Conservation (phyloP, 2,329 filamentous ascomycete genomes). For the Fusarium sp. region DNA sequence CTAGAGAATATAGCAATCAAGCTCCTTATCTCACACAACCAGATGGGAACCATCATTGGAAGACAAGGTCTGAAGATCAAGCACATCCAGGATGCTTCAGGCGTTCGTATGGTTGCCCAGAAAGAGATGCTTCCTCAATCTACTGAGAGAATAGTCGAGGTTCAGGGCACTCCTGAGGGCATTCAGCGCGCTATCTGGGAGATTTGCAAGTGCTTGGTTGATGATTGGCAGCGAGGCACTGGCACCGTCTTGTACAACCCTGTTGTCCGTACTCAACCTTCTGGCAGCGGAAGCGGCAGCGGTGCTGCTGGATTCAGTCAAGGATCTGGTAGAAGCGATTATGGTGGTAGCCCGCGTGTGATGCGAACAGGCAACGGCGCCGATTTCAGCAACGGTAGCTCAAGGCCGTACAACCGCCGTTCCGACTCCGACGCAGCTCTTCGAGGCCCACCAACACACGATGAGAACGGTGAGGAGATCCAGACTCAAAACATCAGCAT, state of each 20-base stretch:
- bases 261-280: conserved; percentile 84
- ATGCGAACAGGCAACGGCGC: conserved; percentile 97
- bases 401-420: conserved; percentile 79
- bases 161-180: conserved; percentile 93
- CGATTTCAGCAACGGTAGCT: conserved; percentile 87
- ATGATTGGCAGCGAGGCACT: conserved; percentile 97
- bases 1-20: conserved; percentile 78
- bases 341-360: conserved; percentile 75
- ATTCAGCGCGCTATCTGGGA: conserved; percentile 98
- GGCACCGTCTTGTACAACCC: conserved; percentile 99
- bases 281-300: conserved; percentile 59
- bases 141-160: conserved; percentile 96
- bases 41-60: conserved; percentile 99
- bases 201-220: conserved; percentile 97
- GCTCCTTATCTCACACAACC: conserved; percentile 98
- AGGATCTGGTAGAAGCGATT: conserved; percentile 64
- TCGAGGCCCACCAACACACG: conserved; percentile 87
- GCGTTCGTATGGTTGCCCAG: conserved; percentile 98
- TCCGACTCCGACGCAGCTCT: conserved; percentile 84
- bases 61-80: conserved; percentile 98
- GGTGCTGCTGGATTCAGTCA: conserved; percentile 53
- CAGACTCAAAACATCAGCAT: conserved; percentile 99
- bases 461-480: conserved; percentile 96
- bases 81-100: conserved; percentile 96
- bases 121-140: conserved; percentile 99